Evolutionary conservation across 345 rosid species (phyloP).

Genomic region (Durio zibethinus): DNA sequence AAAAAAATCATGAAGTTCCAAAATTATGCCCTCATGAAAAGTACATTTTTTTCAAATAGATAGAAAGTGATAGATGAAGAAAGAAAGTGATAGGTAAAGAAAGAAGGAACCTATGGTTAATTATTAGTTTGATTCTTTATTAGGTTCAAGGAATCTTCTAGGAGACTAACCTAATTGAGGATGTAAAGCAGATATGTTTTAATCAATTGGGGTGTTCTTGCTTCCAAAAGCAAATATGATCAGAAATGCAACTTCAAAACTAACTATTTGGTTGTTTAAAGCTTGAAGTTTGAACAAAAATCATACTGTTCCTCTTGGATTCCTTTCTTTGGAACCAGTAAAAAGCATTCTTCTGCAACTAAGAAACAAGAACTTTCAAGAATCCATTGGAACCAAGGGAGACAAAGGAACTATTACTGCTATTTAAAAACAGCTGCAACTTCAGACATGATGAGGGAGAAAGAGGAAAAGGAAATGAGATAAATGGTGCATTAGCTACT

Average conservation of each 20-base stretch:
- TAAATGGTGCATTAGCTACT: background rate
- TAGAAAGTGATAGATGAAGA: constrained; percentile 14
- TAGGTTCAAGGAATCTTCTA: constrained; percentile 16
- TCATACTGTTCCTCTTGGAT: background rate
- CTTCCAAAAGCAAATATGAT: background rate
- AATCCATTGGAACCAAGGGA: background rate
- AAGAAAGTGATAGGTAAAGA: constrained; percentile 8
- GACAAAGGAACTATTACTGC: too few relatives aligned
- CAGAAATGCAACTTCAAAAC: background rate
- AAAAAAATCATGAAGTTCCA: constrained; percentile 38
- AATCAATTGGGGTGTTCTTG: background rate
- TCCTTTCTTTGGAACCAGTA: background rate
- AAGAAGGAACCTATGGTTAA: background rate
- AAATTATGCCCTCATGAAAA: constrained; percentile 39
- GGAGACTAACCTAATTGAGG: constrained; percentile 13
- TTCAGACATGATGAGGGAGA: background rate
- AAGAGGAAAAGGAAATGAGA: background rate
- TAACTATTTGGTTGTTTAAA: background rate
- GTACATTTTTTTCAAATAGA: constrained; percentile 20
- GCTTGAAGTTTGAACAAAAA: background rate
- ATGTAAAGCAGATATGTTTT: background rate
- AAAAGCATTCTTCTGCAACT: background rate
- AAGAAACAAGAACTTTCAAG: background rate
- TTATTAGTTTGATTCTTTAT: constrained; percentile 18
- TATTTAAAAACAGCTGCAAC: background rate